Conservation (phyloP, 2,329 filamentous ascomycete genomes). For the Hypoxylon sp. region DNA sequence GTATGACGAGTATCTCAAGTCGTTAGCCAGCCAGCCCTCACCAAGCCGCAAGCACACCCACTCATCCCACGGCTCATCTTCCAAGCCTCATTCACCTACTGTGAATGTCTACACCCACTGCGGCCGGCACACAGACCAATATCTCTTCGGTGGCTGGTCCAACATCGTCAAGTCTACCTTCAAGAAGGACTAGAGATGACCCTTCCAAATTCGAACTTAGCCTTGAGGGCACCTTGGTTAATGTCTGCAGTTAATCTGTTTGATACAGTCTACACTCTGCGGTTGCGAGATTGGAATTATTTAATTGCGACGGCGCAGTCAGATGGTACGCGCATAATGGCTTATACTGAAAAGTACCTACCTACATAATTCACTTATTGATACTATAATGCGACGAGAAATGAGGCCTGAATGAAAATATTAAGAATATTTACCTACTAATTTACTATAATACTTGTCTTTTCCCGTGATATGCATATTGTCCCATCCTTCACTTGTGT, state of each 20-base stretch:
- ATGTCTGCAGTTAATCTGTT: slow-evolving; percentile 9
- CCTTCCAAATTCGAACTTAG: slow-evolving; percentile 1
- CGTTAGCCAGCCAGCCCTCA: slow-evolving; percentile 8
- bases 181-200: slow-evolving; percentile 40
- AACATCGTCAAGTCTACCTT: slow-evolving; percentile 55
- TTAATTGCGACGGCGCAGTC: slow-evolving; percentile 8
- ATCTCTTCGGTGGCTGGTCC: slow-evolving; percentile 59
- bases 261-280: slow-evolving; percentile 23
- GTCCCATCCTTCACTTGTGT: too few relatives aligned
- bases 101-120: slow-evolving; percentile 64
- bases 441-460: too few relatives aligned
- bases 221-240: background rate
- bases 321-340: slow-evolving; percentile 8
- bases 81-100: slow-evolving; percentile 49
- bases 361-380: slow-evolving; percentile 11
- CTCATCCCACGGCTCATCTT: slow-evolving; percentile 38
- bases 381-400: slow-evolving; percentile 25
- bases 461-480: too few relatives aligned
- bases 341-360: slow-evolving; percentile 10
- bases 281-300: slow-evolving; percentile 18
- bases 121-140: slow-evolving; percentile 63
- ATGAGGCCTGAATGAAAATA: slow-evolving; percentile 25
- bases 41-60: slow-evolving; percentile 19
- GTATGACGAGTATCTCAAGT: slow-evolving; percentile 26
- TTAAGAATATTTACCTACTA: too few relatives aligned